Percentiles rank a stretch among this genome's conserved stretches.
These are phyloP conservation scores for Coemansia sp. DNA, from an alignment of 192 early-diverging fungal genomes.

Conservation along the genomic window DNA sequence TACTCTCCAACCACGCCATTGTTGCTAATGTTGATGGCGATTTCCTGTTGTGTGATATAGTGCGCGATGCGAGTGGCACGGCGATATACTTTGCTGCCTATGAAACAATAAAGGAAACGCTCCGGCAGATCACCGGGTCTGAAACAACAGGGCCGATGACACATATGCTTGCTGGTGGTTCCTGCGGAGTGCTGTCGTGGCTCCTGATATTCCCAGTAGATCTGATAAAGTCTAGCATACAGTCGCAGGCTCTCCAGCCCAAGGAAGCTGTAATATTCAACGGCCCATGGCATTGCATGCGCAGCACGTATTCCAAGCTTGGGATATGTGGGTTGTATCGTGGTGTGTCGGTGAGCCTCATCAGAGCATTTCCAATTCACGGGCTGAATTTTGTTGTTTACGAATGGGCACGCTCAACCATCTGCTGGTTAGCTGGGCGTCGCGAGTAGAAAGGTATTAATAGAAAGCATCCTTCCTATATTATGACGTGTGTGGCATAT, in stretches of 20 bases:
- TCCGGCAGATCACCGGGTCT: constrained; percentile 46
- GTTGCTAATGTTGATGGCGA: too few species aligned
- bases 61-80: constrained; percentile 68
- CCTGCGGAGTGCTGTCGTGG: constrained; percentile 77
- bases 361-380: constrained; percentile 79
- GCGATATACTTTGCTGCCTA: constrained; percentile 74
- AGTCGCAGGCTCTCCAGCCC: constrained; percentile 67
- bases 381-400: constrained; percentile 82
- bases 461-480: neutral
- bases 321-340: constrained; percentile 69
- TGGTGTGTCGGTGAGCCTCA: constrained; percentile 71
- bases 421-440: constrained; percentile 36
- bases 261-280: constrained; percentile 41
- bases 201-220: constrained; percentile 77
- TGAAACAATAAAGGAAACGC: constrained; percentile 57
- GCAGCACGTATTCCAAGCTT: constrained; percentile 55
- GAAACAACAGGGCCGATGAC: constrained; percentile 62
- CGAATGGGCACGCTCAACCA: constrained; percentile 58
- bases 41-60: constrained; percentile 8
- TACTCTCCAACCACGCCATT: too few species aligned
- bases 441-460: constrained; percentile 15
- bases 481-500: too few species aligned
- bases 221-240: constrained; percentile 72
- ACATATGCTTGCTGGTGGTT: constrained; percentile 75
- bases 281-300: constrained; percentile 56